Evolutionary conservation across 768 basidiomycete genomes (phyloP).

Genomic region (Ephemerocybe angulata): DNA sequence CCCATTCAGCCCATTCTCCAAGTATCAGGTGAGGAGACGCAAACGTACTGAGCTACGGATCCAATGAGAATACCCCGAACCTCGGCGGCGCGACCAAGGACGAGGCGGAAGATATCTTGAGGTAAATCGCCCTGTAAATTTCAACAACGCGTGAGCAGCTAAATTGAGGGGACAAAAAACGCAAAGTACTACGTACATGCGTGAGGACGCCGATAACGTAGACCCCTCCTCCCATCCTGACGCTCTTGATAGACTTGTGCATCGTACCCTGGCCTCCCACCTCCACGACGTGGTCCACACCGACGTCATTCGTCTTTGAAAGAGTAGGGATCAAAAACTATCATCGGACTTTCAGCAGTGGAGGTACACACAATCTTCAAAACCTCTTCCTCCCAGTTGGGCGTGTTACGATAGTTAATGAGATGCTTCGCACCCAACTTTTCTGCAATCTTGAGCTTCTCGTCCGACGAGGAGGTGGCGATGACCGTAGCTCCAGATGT

Average conservation of each 20-base stretch:
- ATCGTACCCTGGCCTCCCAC: slow-evolving; percentile 38
- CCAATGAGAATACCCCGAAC: slow-evolving; percentile 55
- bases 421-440: slow-evolving; percentile 50
- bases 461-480: slow-evolving; percentile 62
- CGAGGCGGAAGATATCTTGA: slow-evolving; percentile 25
- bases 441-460: slow-evolving; percentile 51
- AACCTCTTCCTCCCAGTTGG: slow-evolving; percentile 56
- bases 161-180: too few relatives aligned
- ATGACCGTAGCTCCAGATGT: slow-evolving; percentile 63
- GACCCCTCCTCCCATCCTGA: slow-evolving; percentile 40
- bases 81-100: slow-evolving; percentile 36
- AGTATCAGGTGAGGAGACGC: neutral
- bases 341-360: too few relatives aligned
- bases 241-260: slow-evolving; percentile 36
- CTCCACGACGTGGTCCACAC: neutral
- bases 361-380: slow-evolving; percentile 41
- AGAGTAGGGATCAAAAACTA: too few relatives aligned
- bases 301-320: neutral
- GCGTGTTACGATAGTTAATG: slow-evolving; percentile 61
- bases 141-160: too few relatives aligned
- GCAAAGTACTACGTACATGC: too few relatives aligned
- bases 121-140: slow-evolving; percentile 12
- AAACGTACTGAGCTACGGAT: slow-evolving; percentile 51
- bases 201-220: slow-evolving; percentile 50
- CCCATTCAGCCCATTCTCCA: neutral